Evolutionary conservation across 2,329 filamentous ascomycete genomes (phyloP).

Genomic region (Talaromyces sp.): DNA sequence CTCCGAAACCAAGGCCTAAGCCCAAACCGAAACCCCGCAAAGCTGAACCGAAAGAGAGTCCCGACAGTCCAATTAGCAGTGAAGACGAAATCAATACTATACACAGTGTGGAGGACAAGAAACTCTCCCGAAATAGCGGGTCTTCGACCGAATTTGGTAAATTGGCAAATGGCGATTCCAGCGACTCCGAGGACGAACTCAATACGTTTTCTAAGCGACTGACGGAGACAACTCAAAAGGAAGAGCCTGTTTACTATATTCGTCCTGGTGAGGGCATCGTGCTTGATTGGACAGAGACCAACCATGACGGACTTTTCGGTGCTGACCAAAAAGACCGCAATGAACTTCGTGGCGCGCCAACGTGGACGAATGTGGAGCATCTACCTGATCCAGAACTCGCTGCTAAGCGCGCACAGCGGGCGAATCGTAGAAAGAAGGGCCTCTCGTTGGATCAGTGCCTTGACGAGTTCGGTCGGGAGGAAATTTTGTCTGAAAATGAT

Average conservation of each 20-base stretch:
- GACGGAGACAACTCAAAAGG: constrained; percentile 22
- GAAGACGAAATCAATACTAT: constrained; percentile 32
- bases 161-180: constrained; percentile 15
- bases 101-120: constrained; percentile 18
- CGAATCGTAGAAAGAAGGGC: constrained; percentile 66
- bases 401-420: constrained; percentile 61
- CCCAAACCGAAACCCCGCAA: constrained; percentile 18
- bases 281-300: constrained; percentile 75
- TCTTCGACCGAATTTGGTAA: constrained; percentile 23
- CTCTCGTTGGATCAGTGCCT: constrained; percentile 87
- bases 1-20: constrained; percentile 28
- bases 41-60: constrained; percentile 17
- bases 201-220: constrained; percentile 19
- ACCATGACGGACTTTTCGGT: constrained; percentile 67
- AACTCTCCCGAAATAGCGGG: constrained; percentile 18
- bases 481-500: constrained; percentile 90
- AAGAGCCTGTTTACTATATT: constrained; percentile 60
- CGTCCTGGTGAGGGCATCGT: constrained; percentile 80
- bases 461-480: constrained; percentile 89
- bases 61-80: constrained; percentile 29
- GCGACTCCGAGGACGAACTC: constrained; percentile 23
- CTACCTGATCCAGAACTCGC: constrained; percentile 62
- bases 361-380: constrained; percentile 53
- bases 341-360: constrained; percentile 58
- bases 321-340: constrained; percentile 42